These are phyloP conservation scores for Volvox africanus DNA, from an alignment of 139 green algal genomes.

Conservation along the genomic window DNA sequence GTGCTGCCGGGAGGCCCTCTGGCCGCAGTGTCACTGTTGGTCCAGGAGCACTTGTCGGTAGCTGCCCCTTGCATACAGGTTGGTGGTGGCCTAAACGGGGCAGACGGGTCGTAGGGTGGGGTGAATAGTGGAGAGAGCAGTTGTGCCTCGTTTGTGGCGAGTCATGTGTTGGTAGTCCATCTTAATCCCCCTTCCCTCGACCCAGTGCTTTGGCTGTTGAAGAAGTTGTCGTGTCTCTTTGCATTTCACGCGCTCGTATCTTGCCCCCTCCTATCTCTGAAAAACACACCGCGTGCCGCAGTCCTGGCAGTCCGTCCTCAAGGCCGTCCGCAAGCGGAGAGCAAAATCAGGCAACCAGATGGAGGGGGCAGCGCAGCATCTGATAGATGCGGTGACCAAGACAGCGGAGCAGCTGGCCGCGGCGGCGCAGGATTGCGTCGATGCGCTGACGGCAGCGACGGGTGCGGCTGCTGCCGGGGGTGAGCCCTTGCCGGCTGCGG, in stretches of 20 bases:
- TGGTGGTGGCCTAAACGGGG: no score
- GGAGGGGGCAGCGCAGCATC: neutral
- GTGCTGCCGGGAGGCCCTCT: slow-evolving; percentile 22
- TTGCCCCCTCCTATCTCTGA: neutral
- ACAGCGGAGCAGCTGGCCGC: neutral
- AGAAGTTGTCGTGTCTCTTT: no score
- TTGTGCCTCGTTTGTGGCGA: no score
- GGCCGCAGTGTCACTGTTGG: neutral
- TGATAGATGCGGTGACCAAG: neutral
- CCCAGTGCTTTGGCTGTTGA: no score
- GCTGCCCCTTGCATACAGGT: slow-evolving; percentile 18
- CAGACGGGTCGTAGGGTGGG: no score
- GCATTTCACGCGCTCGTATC: no score
- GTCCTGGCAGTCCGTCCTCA: slow-evolving; percentile 5
- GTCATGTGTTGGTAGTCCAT: no score
- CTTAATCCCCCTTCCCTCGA: no score
- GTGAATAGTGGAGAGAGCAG: no score
- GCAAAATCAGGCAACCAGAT: neutral
- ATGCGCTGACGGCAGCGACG: neutral
- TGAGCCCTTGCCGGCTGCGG: neutral
- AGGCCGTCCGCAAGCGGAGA: slow-evolving; percentile 3
- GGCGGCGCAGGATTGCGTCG: neutral
- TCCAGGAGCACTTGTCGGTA: slow-evolving; percentile 18
- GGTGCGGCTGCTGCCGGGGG: neutral
- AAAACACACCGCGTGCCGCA: neutral